Conservation (phyloP, 306 rosid species). For the Neltuma alba region DNA sequence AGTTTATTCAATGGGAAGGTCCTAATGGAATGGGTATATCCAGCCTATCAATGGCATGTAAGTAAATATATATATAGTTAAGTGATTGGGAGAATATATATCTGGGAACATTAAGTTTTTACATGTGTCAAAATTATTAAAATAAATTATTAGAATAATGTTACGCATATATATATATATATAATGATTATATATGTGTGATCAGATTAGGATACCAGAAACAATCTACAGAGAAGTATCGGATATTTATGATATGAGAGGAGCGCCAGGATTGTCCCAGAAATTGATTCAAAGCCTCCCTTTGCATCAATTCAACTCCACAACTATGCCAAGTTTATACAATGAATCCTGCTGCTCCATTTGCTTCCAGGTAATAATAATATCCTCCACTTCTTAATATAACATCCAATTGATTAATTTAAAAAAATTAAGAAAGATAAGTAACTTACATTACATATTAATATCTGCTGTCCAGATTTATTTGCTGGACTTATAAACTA, state of each 20-base stretch:
- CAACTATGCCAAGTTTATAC: slow-evolving; percentile 15
- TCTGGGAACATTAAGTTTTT: not conserved
- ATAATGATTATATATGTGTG: not conserved
- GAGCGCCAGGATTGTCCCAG: slow-evolving; percentile 34
- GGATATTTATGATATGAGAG: slow-evolving; percentile 35
- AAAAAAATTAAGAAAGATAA: no score
- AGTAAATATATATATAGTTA: not conserved
- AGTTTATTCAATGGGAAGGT: slow-evolving; percentile 45
- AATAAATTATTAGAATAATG: not conserved
- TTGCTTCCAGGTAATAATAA: slow-evolving; percentile 56
- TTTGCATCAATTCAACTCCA: slow-evolving; percentile 36
- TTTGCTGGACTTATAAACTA: no score
- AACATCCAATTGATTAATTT: no score
- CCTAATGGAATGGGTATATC: slow-evolving; percentile 47
- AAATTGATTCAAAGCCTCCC: slow-evolving; percentile 35
- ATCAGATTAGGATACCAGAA: slow-evolving; percentile 28
- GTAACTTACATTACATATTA: no score
- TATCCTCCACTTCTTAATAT: no score
- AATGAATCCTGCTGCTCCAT: slow-evolving; percentile 45
- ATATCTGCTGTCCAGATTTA: no score
- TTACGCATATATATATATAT: no score
- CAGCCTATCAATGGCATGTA: slow-evolving; percentile 48
- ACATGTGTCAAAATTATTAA: not conserved
- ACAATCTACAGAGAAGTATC: slow-evolving; percentile 36
- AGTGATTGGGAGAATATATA: no score